A percentile compares a stretch with the other conserved stretches of the same genome.
Conservation (phyloP, 1,284 basidiomycete genomes). For the Heterobasidion parviporum region DNA sequence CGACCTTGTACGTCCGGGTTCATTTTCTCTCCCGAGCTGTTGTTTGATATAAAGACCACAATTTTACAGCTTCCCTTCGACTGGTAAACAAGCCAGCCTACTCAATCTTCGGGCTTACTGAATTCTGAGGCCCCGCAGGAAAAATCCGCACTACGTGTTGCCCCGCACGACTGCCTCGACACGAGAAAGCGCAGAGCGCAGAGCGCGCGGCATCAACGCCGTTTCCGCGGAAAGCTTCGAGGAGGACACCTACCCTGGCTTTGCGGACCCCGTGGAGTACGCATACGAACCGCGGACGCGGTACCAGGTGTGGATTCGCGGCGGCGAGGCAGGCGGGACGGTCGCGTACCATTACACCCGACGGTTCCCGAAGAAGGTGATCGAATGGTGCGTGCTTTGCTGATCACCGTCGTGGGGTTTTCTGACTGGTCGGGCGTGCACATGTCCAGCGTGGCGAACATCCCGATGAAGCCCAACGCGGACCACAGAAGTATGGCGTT, state of each 20-base stretch:
- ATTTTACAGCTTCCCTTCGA: slow-evolving; percentile 8
- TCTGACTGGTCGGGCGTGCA: slow-evolving; percentile 27
- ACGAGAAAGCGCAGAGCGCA: slow-evolving; percentile 21
- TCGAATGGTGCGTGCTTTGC: slow-evolving; percentile 40
- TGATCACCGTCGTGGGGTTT: neutral
- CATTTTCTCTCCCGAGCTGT: neutral
- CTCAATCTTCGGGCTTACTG: neutral
- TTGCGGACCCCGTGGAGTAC: slow-evolving; percentile 34
- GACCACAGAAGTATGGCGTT: slow-evolving; percentile 33
- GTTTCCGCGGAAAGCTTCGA: slow-evolving; percentile 25
- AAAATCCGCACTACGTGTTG: neutral
- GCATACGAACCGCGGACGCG: slow-evolving; percentile 37
- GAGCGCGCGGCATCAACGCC: slow-evolving; percentile 26
- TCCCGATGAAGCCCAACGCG: slow-evolving; percentile 40
- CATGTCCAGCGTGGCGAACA: slow-evolving; percentile 17
- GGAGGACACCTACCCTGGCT: slow-evolving; percentile 32
- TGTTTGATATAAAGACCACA: neutral
- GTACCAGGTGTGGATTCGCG: slow-evolving; percentile 50
- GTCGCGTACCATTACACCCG: slow-evolving; percentile 44
- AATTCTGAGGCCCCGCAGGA: neutral
- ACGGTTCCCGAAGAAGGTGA: slow-evolving; percentile 25
- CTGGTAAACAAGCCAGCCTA: slow-evolving; percentile 1
- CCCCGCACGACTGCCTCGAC: neutral
- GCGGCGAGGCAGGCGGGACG: slow-evolving; percentile 15
- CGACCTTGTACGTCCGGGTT: slow-evolving; percentile 42